Conservation (phyloP, 1,284 basidiomycete species). For the Rhodofomes roseus region DNA sequence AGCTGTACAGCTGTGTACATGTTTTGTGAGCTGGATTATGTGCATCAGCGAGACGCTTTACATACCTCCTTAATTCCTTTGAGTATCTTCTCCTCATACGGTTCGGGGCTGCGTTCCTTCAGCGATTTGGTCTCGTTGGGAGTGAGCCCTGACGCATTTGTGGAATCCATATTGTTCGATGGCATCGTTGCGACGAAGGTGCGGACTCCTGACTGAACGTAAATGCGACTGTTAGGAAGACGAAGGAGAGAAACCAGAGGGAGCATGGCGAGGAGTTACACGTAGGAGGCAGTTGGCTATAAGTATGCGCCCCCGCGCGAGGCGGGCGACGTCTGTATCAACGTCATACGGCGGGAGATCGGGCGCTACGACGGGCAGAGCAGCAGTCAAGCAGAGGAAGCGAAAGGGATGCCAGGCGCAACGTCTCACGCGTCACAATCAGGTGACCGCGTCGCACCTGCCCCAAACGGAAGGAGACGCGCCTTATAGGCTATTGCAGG, state of each 20-base stretch:
- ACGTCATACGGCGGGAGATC: not conserved
- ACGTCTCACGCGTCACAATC: not conserved
- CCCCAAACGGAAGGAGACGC: too few relatives aligned
- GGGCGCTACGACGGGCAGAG: not conserved
- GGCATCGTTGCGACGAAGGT: conserved; percentile 24
- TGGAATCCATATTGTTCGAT: conserved; percentile 20
- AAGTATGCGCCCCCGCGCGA: too few relatives aligned
- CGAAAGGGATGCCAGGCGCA: not conserved
- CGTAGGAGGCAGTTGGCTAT: not conserved
- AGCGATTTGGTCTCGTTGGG: conserved; percentile 37
- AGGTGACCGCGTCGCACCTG: not conserved
- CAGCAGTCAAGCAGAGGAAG: not conserved
- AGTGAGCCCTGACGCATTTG: conserved; percentile 40
- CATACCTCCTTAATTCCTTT: conserved; percentile 38
- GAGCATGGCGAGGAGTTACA: conserved; percentile 3
- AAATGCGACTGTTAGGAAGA: not conserved
- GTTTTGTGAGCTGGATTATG: not conserved
- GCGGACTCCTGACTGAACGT: not conserved
- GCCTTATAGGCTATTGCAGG: too few relatives aligned
- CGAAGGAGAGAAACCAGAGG: conserved; percentile 6
- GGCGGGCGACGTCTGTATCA: not conserved
- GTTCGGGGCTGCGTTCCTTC: conserved; percentile 32
- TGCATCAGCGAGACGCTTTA: not conserved
- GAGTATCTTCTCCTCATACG: conserved; percentile 37
- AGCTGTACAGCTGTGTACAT: conserved; percentile 37